Base-by-base conservation (phyloP, 2,329 filamentous ascomycete species). In the Claviceps sp. region DNA sequence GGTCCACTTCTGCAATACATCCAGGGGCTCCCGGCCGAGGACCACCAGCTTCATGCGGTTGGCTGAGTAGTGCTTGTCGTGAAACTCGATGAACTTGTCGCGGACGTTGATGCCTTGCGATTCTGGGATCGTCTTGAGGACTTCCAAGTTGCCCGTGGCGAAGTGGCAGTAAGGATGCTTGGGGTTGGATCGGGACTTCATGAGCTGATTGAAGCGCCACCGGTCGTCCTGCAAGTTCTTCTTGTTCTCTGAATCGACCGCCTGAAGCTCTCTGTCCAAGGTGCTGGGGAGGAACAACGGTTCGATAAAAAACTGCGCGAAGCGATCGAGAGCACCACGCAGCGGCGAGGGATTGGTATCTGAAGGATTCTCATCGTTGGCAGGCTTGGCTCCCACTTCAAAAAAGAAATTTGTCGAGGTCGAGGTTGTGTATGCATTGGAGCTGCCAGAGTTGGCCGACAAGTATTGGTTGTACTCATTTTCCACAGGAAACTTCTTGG, bases 381-480 rank as follows among this genome's bases (percentile, higher is more conserved):
- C 80, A 13, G 85, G 79, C 50, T 88, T 88, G 37, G 89, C 88
- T 20, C 87, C 88, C 53, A 97, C 83, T 63, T 98, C 93, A 65
- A 98, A 98, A 70, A 87, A 97, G 72, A 95, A 98, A 70, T 97
- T 97, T 57, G 93, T 98, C 50, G 91, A 94, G 1, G 88, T 95
- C 5, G 87, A 76, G 16, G 86, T 89, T 1, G 93, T 98, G 67
- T 95, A 97, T 52, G 93, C 93, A 67, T 98, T 98, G 30, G 90
- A 95, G 63, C 85, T 82, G 52, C 93, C 93, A 9, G 89, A 95
- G 66, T 96, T 85, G 54, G 87, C 78, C 50, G 89, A 86, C 51
- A 98, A 79, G 66, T 95, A 98, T 65, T 91, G 85, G 62, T 88
- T 88, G 73, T 98, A 98, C 58, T 86, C 91, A 67, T 98, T 97